phyloP scores from a whole-genome alignment of 139 green algal genomes.

The Chlorella vulgaris region DNA sequence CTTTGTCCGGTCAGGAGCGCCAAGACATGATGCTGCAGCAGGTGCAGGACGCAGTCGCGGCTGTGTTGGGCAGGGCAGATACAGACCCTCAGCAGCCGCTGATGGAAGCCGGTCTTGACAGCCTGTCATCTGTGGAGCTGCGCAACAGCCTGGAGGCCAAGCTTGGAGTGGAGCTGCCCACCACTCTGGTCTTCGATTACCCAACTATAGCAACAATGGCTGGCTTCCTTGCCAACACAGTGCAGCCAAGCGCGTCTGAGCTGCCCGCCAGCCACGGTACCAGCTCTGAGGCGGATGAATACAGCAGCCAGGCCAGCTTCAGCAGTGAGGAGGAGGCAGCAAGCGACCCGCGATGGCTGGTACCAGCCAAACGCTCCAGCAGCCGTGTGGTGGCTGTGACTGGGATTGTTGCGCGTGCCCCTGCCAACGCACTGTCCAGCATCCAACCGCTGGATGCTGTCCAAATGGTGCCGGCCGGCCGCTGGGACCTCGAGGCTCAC shows the following conservation, averaged over 20 bases:
- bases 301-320: not conserved
- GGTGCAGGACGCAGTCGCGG: constrained; percentile 23
- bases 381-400: constrained; percentile 2
- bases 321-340: constrained; percentile 1
- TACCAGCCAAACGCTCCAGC: not conserved
- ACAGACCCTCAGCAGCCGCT: constrained; percentile 51
- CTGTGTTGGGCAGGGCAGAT: constrained; percentile 24
- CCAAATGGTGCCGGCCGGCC: constrained; percentile 31
- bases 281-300: not conserved
- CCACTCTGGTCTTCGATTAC: constrained; percentile 77
- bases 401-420: not conserved
- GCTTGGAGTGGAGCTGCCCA: constrained; percentile 57
- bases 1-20: not conserved
- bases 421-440: constrained; percentile 14
- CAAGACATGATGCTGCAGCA: constrained; percentile 14
- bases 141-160: constrained; percentile 68
- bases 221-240: constrained; percentile 39
- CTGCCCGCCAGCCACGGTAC: not conserved
- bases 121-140: constrained; percentile 80
- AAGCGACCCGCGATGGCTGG: not conserved
- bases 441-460: constrained; percentile 28
- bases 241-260: constrained; percentile 40
- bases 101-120: constrained; percentile 78
- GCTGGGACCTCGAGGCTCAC: constrained; percentile 24
- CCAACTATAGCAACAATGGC: constrained; percentile 50